These are phyloP conservation scores for Coemansia sp. DNA, from an alignment of 192 early-diverging fungal genomes.

Conservation along the genomic window DNA sequence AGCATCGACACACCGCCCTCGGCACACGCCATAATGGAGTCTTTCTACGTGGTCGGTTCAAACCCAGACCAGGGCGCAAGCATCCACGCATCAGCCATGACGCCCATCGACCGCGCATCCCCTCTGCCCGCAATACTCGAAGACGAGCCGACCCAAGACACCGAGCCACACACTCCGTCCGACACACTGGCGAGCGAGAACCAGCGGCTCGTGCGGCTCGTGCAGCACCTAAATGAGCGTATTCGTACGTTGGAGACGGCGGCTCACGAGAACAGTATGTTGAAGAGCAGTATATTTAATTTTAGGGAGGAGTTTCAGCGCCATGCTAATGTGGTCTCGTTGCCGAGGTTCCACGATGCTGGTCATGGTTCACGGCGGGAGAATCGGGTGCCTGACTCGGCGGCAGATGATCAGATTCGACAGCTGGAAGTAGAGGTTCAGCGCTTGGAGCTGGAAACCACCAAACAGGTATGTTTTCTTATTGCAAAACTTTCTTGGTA, in stretches of 20 bases:
- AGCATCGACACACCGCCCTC: conserved; percentile 4
- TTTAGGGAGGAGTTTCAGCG: conserved; percentile 54
- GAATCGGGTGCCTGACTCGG: background rate
- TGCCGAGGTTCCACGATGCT: conserved; percentile 29
- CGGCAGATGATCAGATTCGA: conserved; percentile 15
- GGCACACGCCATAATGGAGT: conserved; percentile 43
- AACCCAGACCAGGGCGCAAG: conserved; percentile 40
- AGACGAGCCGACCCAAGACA: conserved; percentile 10
- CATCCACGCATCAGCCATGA: conserved; percentile 20
- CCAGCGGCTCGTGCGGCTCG: conserved; percentile 21
- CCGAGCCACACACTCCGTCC: background rate
- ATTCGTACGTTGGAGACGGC: conserved; percentile 46
- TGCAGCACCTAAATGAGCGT: conserved; percentile 30
- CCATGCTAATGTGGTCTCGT: conserved; percentile 40
- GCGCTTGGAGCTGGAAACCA: conserved; percentile 24
- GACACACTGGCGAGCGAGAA: conserved; percentile 27
- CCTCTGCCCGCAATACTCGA: conserved; percentile 26
- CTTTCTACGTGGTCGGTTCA: conserved; percentile 49
- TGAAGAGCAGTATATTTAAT: conserved; percentile 54
- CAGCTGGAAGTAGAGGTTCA: conserved; percentile 40
- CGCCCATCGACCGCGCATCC: conserved; percentile 11
- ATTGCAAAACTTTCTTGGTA: no score
- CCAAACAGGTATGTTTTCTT: conserved; percentile 37
- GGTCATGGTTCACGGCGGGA: conserved; percentile 10
- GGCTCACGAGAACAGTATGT: conserved; percentile 54